These are phyloP conservation scores for Exserohilum turcica DNA, from an alignment of 2,329 filamentous ascomycete species.

Conservation along the genomic window DNA sequence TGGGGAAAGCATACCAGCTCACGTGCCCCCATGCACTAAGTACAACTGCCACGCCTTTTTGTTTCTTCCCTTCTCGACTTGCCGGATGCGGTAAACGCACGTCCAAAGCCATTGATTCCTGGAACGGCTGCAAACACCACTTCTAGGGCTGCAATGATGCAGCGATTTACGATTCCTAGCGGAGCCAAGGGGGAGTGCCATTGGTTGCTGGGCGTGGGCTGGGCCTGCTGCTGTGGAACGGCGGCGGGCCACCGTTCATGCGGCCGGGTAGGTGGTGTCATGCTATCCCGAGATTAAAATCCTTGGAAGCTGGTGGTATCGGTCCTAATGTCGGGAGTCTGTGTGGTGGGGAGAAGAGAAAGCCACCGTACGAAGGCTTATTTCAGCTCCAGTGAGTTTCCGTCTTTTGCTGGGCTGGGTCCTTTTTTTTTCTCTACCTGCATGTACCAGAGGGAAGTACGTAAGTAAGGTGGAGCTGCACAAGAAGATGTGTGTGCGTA, in stretches of 20 bases:
- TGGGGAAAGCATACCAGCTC: no score
- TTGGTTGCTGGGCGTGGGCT: neutral
- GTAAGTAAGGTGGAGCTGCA: neutral
- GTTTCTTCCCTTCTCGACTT: constrained; percentile 5
- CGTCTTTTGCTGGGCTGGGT: neutral
- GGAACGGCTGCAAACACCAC: constrained; percentile 42
- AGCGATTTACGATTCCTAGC: constrained; percentile 25
- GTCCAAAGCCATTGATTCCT: constrained; percentile 33
- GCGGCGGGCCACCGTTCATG: constrained; percentile 8
- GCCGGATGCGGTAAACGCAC: constrained; percentile 28
- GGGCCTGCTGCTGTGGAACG: constrained; percentile 10
- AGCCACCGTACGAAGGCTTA: no score
- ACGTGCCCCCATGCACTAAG: no score
- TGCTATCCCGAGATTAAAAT: constrained; percentile 4
- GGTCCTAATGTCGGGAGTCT: neutral
- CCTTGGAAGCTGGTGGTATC: constrained; percentile 1
- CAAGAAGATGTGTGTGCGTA: neutral
- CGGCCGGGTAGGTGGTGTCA: constrained; percentile 4
- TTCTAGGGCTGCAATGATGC: constrained; percentile 24
- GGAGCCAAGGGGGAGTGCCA: neutral
- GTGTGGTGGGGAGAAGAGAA: neutral
- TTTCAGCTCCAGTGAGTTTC: no score
- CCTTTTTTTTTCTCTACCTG: neutral
- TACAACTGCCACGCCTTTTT: neutral
- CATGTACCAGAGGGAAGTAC: neutral